phyloP scores from a whole-genome alignment of 345 rosid genomes.

The Garcia nutans region DNA sequence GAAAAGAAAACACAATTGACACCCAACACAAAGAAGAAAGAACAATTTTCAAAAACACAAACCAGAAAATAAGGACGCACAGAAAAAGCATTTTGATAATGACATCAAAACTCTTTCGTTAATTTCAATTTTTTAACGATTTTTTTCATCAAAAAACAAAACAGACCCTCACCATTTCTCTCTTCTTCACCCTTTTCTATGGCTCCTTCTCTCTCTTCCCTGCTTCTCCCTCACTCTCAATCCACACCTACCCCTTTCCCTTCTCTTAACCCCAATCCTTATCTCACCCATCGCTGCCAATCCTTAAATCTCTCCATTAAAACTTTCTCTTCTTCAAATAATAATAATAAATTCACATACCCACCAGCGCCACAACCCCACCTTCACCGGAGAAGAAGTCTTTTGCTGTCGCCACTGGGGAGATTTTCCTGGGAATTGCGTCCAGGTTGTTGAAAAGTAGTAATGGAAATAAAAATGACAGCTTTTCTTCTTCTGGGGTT shows the following conservation, averaged over 20 bases:
- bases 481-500: constrained; percentile 2
- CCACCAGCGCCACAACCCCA: constrained; percentile 19
- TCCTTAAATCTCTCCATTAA: constrained; percentile 17
- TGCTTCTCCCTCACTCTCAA: constrained; percentile 24
- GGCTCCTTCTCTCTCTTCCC: constrained; percentile 43
- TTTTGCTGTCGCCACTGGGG: constrained; percentile 66
- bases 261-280: constrained; percentile 15
- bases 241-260: constrained; percentile 4
- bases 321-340: constrained; percentile 4
- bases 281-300: constrained; percentile 13
- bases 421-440: constrained; percentile 69
- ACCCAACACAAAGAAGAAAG: not conserved
- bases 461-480: constrained; percentile 4
- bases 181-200: constrained; percentile 14
- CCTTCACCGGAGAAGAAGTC: constrained; percentile 47
- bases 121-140: not conserved
- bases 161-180: not conserved
- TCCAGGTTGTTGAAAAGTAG: constrained; percentile 42
- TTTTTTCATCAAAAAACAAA: constrained; percentile 1
- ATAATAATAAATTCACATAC: constrained; percentile 7
- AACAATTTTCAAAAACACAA: not conserved
- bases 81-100: not conserved
- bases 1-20: no score
- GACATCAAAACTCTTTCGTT: not conserved
- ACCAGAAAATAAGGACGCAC: not conserved